Conservation (phyloP, 345 rosid genomes). For the Chamaenerion angustifolium region DNA sequence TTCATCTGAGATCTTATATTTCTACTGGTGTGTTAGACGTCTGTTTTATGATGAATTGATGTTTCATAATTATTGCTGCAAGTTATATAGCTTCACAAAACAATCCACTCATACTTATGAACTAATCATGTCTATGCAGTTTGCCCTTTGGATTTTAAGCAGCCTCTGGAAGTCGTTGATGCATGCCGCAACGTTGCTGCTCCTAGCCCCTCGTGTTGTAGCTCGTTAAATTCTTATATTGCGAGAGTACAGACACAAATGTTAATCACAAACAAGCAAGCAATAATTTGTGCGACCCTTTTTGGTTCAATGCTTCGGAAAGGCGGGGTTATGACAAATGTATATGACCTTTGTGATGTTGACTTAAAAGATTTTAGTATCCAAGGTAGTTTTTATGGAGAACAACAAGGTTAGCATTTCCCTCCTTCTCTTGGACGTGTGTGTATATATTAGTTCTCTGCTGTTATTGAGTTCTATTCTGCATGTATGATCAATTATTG, state of each 20-base stretch:
- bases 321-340: slow-evolving; percentile 77
- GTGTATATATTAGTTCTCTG: not conserved
- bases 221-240: slow-evolving; percentile 71
- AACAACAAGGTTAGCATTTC: slow-evolving; percentile 48
- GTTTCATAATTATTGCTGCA: too few species aligned
- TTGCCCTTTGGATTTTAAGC: slow-evolving; percentile 77
- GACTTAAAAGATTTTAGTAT: slow-evolving; percentile 93
- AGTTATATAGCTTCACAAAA: not conserved
- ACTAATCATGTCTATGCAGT: slow-evolving; percentile 31
- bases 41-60: too few species aligned
- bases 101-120: not conserved
- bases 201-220: slow-evolving; percentile 88
- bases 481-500: not conserved
- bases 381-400: slow-evolving; percentile 64
- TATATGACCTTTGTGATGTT: slow-evolving; percentile 88
- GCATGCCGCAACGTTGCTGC: slow-evolving; percentile 82
- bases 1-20: too few species aligned
- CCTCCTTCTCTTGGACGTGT: not conserved
- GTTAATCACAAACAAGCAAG: slow-evolving; percentile 93
- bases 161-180: slow-evolving; percentile 69
- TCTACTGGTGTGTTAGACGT: too few species aligned
- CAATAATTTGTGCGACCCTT: slow-evolving; percentile 75
- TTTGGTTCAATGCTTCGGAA: slow-evolving; percentile 72
- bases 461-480: not conserved
- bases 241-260: slow-evolving; percentile 78